Base-by-base conservation (phyloP, 108 stramenopile species). In the Nitzschia sp. region DNA sequence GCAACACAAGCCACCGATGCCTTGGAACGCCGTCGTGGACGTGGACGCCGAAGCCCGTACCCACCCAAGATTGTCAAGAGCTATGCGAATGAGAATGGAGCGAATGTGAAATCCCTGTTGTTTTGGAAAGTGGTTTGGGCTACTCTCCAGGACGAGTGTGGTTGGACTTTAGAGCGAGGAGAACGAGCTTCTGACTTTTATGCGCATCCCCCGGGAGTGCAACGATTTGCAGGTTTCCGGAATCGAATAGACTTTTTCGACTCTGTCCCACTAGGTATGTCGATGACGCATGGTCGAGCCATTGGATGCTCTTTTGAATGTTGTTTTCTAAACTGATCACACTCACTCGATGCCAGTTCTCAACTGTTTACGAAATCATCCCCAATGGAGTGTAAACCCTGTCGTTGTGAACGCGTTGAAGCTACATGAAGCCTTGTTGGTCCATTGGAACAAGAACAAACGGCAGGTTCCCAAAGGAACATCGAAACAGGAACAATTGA, bases 191-290 rank as follows among this genome's bases (percentile, higher is more conserved):
- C 12, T 48, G 80, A 81, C 51, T 70, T 51, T 42, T 77, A 77
- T 53, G 52, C 56, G n/a, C n/a, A 65, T 17, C 80, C 80, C 10
- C 80, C 76, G 15, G 80, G 80, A 38, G 73, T 78, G 10, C n/a
- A n/a, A 0, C 51, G 80, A 60, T 72, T 72, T 10, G 15, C 15
- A 20, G 80, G 80, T 39, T 71, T 75, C 65, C 57, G 53, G 41
- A 57, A 38, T 15, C 72, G 80, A 5, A 22, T 57, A 6, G 76
- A 81, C 38, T 81, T 74, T 60, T 81, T 77, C 61, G 80, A 81
- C 29, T 65, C 63, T 26, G 29, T 42, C 5, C 26, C 12, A 19
- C 71, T 54, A 19, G 24, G 65, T 65, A 65, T 52, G 65, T 65
- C 43, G 25, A 22, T 54, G 68, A 11, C 11, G 14, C 42, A 21